These are phyloP conservation scores for Plectosphaerella sp. DNA, from an alignment of 2,329 filamentous ascomycete genomes.

Conservation along the genomic window DNA sequence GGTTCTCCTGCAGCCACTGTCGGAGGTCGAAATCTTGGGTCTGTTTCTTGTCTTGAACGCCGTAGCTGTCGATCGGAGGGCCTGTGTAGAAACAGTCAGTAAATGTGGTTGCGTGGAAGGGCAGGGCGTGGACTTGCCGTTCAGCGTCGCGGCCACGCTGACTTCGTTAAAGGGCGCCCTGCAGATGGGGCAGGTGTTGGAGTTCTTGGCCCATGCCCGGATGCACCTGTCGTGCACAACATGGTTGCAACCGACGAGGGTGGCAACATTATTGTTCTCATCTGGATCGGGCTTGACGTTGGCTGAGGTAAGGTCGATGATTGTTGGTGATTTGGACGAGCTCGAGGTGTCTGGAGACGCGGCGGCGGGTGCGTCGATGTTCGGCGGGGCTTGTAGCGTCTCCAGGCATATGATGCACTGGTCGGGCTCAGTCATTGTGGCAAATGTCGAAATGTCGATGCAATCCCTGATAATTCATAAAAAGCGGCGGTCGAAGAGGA, in stretches of 20 bases:
- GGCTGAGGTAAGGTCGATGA: neutral
- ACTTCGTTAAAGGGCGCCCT: conserved; percentile 88
- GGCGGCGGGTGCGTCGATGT: conserved; percentile 7
- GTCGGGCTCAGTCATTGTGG: conserved; percentile 51
- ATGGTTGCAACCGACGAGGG: conserved; percentile 77
- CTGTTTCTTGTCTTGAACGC: conserved; percentile 80
- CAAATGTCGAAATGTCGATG: conserved; percentile 31
- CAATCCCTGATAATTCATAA: conserved; percentile 41
- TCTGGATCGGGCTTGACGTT: conserved; percentile 5
- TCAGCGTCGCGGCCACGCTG: conserved; percentile 72
- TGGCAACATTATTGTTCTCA: conserved; percentile 45
- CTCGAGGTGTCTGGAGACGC: conserved; percentile 11
- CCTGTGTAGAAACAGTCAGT: conserved; percentile 34
- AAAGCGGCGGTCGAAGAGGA: conserved; percentile 21
- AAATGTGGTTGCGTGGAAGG: conserved; percentile 5
- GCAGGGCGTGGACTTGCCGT: conserved; percentile 55
- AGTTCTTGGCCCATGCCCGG: conserved; percentile 90
- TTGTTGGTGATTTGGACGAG: conserved; percentile 6
- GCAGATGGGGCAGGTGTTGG: conserved; percentile 97
- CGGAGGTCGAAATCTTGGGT: conserved; percentile 84
- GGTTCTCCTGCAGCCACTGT: conserved; percentile 64
- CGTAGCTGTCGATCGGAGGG: conserved; percentile 51
- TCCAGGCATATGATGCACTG: conserved; percentile 69
- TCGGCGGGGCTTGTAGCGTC: conserved; percentile 40
- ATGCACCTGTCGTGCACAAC: conserved; percentile 89